Base-by-base conservation (phyloP, 768 basidiomycete genomes). In the Punctularia strigosozonata region DNA sequence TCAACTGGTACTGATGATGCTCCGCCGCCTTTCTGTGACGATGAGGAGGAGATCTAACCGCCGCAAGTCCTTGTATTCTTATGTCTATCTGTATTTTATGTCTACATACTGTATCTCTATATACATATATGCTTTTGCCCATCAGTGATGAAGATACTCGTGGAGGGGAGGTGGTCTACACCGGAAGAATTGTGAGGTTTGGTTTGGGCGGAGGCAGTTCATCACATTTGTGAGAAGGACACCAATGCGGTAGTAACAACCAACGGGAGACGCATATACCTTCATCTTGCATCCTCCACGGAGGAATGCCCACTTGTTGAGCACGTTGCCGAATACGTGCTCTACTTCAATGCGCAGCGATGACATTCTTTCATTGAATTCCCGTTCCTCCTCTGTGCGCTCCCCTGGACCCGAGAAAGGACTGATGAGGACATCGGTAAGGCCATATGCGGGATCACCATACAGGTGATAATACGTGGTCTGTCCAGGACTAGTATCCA, bases 301-400 rank as follows among this genome's bases (percentile, higher is more conserved):
- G 0, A 59, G 36, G 34, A 54, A 58, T 6, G 50, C 49, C 50
- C 57, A 58, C 3, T 40, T n/a, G 5, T 44, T 32, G 1, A 31
- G 7, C 23, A 54, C 38, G 18, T 34, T 37, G 2, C 46, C 55
- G 47, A 59, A 59, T 1, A 47, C 52, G 45, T 54, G 49, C 37
- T 59, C 52, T 14, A 58, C 57, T 32, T 48, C 45, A 7, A 53
- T 53, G 2, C 48, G 37, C 1, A 54, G 46, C 4, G 37, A 24
- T 4, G 46, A 36, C 55, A 59, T 59, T 8, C 15, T 22, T 6
- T 22, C 17, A 43, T 59, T 59, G 55, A 52, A 57, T 8, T 24
- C 43, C 22, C 38, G 10, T 31, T 57, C 42, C 4, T 46, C 50
- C 4, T 25, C 34, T 23, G 43, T 45, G 13, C 37, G 22, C 14